phyloP scores from a whole-genome alignment of 2,329 filamentous ascomycete genomes.

The Exophiala alcalophila region DNA sequence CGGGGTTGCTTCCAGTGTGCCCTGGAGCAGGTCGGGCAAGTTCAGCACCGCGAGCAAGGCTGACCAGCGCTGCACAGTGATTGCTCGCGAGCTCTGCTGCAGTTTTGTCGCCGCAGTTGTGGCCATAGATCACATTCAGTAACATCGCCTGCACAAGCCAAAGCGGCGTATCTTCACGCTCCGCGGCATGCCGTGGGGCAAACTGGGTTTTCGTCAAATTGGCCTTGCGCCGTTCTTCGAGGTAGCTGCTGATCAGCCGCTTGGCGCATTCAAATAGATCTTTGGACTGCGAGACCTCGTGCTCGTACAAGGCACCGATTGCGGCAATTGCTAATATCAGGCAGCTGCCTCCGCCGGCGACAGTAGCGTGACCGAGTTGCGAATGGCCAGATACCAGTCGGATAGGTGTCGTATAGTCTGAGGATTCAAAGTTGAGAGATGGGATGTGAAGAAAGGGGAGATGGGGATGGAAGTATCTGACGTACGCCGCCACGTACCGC shows the following conservation, averaged over 20 bases:
- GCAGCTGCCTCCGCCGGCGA: conserved; percentile 77
- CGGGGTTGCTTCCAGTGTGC: conserved; percentile 17
- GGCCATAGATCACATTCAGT: conserved; percentile 90
- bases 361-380: conserved; percentile 53
- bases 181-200: conserved; percentile 27
- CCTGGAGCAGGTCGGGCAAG: conserved; percentile 53
- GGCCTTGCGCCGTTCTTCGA: conserved; percentile 84
- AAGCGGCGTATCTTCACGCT: conserved; percentile 64
- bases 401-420: conserved; percentile 60
- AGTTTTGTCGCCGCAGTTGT: conserved; percentile 88
- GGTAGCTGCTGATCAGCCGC: conserved; percentile 89
- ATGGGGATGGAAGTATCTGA: conserved; percentile 90
- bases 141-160: conserved; percentile 98
- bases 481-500: conserved; percentile 84
- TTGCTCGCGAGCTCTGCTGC: conserved; percentile 89
- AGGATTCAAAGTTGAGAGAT: conserved; percentile 83
- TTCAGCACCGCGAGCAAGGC: conserved; percentile 84
- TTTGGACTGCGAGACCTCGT: conserved; percentile 73
- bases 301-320: conserved; percentile 83
- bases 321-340: conserved; percentile 84
- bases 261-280: conserved; percentile 90
- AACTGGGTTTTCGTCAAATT: conserved; percentile 68
- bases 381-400: conserved; percentile 54
- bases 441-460: conserved; percentile 91
- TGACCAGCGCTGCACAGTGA: conserved; percentile 86